Conservation (phyloP, 495 filamentous ascomycete species). For the Elaphomyces granulatus region DNA sequence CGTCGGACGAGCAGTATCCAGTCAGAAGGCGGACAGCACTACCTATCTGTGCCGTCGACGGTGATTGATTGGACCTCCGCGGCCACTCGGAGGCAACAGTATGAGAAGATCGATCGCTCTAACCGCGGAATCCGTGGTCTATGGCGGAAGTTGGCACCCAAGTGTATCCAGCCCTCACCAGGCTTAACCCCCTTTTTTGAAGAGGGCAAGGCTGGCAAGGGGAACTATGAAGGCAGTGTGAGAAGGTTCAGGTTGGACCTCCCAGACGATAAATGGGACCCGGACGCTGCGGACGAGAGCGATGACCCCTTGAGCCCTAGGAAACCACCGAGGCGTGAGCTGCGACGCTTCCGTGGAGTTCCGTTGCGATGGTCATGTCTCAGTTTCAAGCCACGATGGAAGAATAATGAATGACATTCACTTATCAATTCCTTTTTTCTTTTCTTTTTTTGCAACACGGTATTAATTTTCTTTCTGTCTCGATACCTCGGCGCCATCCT, state of each 20-base stretch:
- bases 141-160: conserved; percentile 30
- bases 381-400: no score
- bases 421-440: no score
- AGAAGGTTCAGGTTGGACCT: conserved; percentile 37
- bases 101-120: conserved; percentile 36
- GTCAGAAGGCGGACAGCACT: background rate
- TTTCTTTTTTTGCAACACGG: no score
- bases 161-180: conserved; percentile 24
- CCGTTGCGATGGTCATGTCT: no score
- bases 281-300: background rate
- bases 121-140: conserved; percentile 31
- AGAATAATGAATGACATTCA: no score
- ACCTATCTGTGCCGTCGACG: conserved; percentile 24
- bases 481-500: no score
- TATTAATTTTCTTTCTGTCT: no score
- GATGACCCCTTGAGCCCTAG: no score
- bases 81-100: conserved; percentile 32
- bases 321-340: conserved; percentile 34
- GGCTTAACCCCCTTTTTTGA: conserved; percentile 28
- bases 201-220: conserved; percentile 23
- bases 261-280: conserved; percentile 16
- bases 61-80: conserved; percentile 37
- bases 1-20: background rate
- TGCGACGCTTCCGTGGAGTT: no score
- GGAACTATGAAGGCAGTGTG: conserved; percentile 32